A percentile compares a stretch with the other conserved stretches of the same genome.
Conservation (phyloP, 208 protist species). For the Leishmania lainsoni region DNA sequence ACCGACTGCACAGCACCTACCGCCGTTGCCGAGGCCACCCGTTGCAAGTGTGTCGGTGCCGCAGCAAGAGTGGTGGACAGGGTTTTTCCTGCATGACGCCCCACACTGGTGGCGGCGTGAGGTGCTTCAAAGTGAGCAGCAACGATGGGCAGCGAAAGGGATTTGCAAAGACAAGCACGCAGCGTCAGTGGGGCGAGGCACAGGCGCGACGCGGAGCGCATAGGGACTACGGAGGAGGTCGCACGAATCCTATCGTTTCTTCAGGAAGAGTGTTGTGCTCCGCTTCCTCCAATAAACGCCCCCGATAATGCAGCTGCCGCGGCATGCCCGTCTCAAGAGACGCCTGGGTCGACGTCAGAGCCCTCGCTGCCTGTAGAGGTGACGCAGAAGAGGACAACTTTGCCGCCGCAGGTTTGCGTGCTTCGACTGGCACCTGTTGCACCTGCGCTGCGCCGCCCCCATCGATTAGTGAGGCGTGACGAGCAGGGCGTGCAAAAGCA, state of each 20-base stretch:
- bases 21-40: background rate
- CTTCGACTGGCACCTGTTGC: slow-evolving; percentile 3
- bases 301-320: background rate
- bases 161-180: background rate
- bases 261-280: slow-evolving; percentile 2
- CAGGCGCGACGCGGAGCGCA: background rate
- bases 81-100: slow-evolving; percentile 20
- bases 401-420: background rate
- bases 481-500: background rate
- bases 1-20: background rate
- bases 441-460: background rate
- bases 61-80: slow-evolving; percentile 13
- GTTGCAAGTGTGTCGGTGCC: slow-evolving; percentile 18
- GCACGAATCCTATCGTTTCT: slow-evolving; percentile 3
- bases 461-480: background rate
- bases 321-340: background rate
- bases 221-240: background rate
- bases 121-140: background rate
- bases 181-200: background rate
- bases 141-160: background rate
- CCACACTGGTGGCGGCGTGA: slow-evolving; percentile 13
- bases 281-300: background rate
- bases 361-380: background rate
- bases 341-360: background rate
- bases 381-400: background rate